phyloP scores from a whole-genome alignment of 495 filamentous ascomycete species.

The Podospora sp. region DNA sequence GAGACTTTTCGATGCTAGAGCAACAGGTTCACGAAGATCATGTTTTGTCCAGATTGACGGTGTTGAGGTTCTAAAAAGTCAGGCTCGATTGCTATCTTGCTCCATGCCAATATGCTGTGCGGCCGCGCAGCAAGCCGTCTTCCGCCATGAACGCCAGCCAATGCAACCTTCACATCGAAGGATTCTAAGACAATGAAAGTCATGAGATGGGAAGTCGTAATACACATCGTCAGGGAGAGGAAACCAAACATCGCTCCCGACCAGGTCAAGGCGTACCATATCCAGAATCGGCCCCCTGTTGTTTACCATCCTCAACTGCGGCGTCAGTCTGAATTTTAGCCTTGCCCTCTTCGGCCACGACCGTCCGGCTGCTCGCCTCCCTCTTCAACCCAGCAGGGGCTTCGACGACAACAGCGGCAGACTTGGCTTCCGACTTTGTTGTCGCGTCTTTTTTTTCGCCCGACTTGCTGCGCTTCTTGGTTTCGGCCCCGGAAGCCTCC shows the following conservation, averaged over 20 bases:
- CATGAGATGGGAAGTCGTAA: background rate
- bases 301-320: slow-evolving; percentile 18
- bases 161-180: background rate
- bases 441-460: slow-evolving; percentile 15
- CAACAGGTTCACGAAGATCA: background rate
- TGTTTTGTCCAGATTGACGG: background rate
- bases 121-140: background rate
- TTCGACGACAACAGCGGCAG: background rate
- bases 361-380: slow-evolving; percentile 14
- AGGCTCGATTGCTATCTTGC: background rate
- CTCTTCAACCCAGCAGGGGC: slow-evolving; percentile 11
- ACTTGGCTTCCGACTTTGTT: slow-evolving; percentile 3
- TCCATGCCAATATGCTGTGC: background rate
- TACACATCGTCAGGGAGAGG: background rate
- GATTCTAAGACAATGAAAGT: background rate
- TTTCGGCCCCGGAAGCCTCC: slow-evolving; percentile 22
- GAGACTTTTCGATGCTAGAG: background rate
- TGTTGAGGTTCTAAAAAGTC: too few relatives aligned
- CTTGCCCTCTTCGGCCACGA: background rate
- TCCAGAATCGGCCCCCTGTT: slow-evolving; percentile 36
- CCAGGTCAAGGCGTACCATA: slow-evolving; percentile 34
- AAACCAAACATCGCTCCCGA: background rate
- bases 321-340: background rate
- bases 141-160: background rate
- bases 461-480: slow-evolving; percentile 25